Percentiles rank a stretch among this genome's conserved stretches.
These are phyloP conservation scores for Chrysanthemum seticuspe DNA, from an alignment of 129 eudicot species.

Conservation along the genomic window DNA sequence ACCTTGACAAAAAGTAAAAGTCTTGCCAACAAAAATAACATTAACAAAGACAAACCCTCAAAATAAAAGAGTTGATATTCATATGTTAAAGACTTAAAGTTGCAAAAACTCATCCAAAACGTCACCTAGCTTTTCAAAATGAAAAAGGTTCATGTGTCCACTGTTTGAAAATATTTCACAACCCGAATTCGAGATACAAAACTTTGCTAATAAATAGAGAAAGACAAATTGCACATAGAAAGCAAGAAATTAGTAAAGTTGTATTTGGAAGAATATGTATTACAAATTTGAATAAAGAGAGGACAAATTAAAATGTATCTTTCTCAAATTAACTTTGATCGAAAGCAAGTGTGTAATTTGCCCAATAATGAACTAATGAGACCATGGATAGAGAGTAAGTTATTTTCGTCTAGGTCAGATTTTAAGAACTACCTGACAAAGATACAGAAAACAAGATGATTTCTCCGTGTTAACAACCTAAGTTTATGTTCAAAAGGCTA, in stretches of 20 bases:
- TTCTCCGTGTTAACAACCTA: neutral
- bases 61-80: neutral
- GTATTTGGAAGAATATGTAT: too few relatives aligned
- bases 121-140: neutral
- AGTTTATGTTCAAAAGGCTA: neutral
- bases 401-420: neutral
- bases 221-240: too few relatives aligned
- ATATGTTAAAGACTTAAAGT: too few relatives aligned
- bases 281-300: too few relatives aligned
- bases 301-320: too few relatives aligned
- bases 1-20: neutral
- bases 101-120: too few relatives aligned
- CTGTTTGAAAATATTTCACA: too few relatives aligned
- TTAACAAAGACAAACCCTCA: neutral
- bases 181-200: too few relatives aligned
- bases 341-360: neutral
- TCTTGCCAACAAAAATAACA: neutral
- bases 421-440: neutral
- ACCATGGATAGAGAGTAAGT: neutral
- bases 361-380: neutral
- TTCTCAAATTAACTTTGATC: too few relatives aligned
- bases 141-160: too few relatives aligned
- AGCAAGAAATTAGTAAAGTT: too few relatives aligned
- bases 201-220: too few relatives aligned
- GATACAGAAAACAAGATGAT: neutral